These are phyloP conservation scores for Aspergillus kassunensis DNA, from an alignment of 495 filamentous ascomycete species.

Conservation along the genomic window DNA sequence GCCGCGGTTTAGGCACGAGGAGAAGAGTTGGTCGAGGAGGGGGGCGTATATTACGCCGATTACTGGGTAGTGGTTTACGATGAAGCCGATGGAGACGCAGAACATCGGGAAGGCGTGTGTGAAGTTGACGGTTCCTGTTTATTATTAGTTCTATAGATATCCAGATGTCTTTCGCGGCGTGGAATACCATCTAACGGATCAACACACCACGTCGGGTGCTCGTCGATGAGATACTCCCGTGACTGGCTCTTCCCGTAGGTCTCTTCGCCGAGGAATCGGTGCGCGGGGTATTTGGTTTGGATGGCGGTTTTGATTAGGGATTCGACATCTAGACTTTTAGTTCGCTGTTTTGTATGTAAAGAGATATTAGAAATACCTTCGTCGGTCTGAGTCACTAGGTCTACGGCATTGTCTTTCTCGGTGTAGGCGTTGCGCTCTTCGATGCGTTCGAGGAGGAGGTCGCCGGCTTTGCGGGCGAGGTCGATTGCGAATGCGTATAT, in stretches of 20 bases:
- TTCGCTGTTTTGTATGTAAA: not conserved
- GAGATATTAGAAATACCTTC: conserved; percentile 49
- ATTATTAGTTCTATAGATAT: not conserved
- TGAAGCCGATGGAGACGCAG: conserved; percentile 63
- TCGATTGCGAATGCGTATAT: conserved; percentile 64
- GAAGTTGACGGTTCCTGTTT: conserved; percentile 60
- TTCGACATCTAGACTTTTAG: conserved; percentile 53
- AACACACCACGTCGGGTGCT: conserved; percentile 63
- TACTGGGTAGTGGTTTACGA: conserved; percentile 49
- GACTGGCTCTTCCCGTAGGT: conserved; percentile 56
- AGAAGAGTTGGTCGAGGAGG: conserved; percentile 60
- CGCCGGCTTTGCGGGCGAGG: conserved; percentile 59
- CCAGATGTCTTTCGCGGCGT: too few relatives aligned
- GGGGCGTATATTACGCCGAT: conserved; percentile 67
- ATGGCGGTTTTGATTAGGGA: conserved; percentile 57
- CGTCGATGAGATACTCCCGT: conserved; percentile 58
- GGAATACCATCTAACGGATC: conserved; percentile 59
- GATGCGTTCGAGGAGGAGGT: conserved; percentile 51
- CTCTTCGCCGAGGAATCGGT: conserved; percentile 70
- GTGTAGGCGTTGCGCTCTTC: conserved; percentile 40
- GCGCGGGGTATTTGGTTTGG: conserved; percentile 51
- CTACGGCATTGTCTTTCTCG: conserved; percentile 64
- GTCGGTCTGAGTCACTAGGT: conserved; percentile 69
- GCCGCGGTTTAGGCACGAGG: conserved; percentile 54
- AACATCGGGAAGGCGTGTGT: conserved; percentile 72